A percentile compares a stretch with the other conserved stretches of the same genome.
Conservation (phyloP, 768 basidiomycete species). For the Suillus ampliporus region DNA sequence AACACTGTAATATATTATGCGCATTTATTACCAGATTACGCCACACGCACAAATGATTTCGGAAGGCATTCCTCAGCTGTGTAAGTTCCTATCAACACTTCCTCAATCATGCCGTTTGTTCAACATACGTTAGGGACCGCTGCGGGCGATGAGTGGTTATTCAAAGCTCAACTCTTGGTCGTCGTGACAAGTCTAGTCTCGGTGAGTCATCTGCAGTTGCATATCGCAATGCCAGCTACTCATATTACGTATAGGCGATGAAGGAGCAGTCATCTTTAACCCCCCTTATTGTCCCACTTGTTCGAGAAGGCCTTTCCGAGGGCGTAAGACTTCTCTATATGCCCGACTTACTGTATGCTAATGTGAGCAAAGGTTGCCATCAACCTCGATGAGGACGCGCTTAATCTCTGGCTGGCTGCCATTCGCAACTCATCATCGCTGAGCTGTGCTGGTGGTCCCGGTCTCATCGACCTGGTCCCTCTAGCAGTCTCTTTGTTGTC, state of each 20-base stretch:
- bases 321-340: constrained; percentile 43
- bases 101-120: constrained; percentile 14
- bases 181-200: constrained; percentile 73
- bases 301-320: constrained; percentile 67
- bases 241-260: constrained; percentile 56
- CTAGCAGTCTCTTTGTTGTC: constrained; percentile 62
- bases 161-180: constrained; percentile 72
- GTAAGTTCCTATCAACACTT: constrained; percentile 46
- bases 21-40: constrained; percentile 54
- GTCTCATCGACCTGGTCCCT: constrained; percentile 71
- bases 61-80: constrained; percentile 70
- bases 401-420: constrained; percentile 75
- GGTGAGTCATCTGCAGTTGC: constrained; percentile 45
- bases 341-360: neutral
- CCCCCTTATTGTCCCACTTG: constrained; percentile 62
- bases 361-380: constrained; percentile 54
- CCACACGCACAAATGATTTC: constrained; percentile 68
- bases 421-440: constrained; percentile 68
- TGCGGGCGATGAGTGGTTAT: constrained; percentile 70
- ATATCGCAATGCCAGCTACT: neutral
- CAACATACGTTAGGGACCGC: constrained; percentile 57
- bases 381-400: constrained; percentile 79
- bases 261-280: constrained; percentile 65
- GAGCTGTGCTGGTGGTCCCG: constrained; percentile 51
- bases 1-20: constrained; percentile 1